Evolutionary conservation across 2,329 filamentous ascomycete species (phyloP).

Genomic region (Zymoseptoria passerinii): DNA sequence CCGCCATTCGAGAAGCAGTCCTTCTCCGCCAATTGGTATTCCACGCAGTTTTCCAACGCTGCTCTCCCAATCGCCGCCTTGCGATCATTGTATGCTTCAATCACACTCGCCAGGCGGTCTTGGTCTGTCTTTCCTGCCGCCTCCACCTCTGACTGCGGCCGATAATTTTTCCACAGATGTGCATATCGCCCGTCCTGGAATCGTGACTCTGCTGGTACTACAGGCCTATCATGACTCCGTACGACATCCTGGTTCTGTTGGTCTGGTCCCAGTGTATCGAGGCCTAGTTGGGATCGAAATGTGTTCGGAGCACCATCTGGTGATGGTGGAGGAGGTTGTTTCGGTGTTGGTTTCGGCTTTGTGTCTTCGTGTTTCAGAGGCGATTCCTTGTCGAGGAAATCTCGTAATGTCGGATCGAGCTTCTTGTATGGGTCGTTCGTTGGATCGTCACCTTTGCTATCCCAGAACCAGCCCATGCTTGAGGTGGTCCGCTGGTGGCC

Average conservation of each 20-base stretch:
- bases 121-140: slow-evolving; percentile 62
- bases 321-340: slow-evolving; percentile 18
- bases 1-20: slow-evolving; percentile 71
- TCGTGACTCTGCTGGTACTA: slow-evolving; percentile 47
- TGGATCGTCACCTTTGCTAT: slow-evolving; percentile 35
- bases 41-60: slow-evolving; percentile 85
- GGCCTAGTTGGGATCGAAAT: slow-evolving; percentile 27
- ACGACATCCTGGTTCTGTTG: slow-evolving; percentile 16
- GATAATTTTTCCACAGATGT: slow-evolving; percentile 88
- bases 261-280: slow-evolving; percentile 14
- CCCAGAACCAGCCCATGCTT: slow-evolving; percentile 58
- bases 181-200: slow-evolving; percentile 67
- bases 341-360: slow-evolving; percentile 3
- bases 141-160: slow-evolving; percentile 61
- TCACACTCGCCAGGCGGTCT: slow-evolving; percentile 69
- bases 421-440: slow-evolving; percentile 59
- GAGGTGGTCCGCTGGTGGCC: not conserved
- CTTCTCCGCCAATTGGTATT: slow-evolving; percentile 75
- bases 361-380: slow-evolving; percentile 55
- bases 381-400: slow-evolving; percentile 77
- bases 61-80: slow-evolving; percentile 68
- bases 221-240: slow-evolving; percentile 26
- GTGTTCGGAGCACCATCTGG: slow-evolving; percentile 22
- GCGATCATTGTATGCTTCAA: slow-evolving; percentile 77
- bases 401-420: slow-evolving; percentile 73